Evolutionary conservation across 2,329 filamentous ascomycete genomes (phyloP).

Genomic region (Biscogniauxia mediterranea): DNA sequence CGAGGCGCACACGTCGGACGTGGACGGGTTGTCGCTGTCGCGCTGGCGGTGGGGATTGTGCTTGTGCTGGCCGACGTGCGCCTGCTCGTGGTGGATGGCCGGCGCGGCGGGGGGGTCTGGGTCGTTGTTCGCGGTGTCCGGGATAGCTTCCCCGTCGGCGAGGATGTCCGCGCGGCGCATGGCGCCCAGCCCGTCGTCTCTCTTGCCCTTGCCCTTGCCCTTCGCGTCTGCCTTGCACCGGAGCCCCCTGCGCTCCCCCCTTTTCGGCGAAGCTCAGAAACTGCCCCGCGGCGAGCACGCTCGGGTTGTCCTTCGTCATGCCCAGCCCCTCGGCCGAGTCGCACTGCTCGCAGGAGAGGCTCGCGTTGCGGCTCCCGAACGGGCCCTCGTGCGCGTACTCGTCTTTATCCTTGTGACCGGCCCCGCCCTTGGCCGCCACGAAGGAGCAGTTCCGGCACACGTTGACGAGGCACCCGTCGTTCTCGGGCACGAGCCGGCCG

Average conservation of each 20-base stretch:
- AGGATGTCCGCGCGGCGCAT: no score
- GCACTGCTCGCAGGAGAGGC: neutral
- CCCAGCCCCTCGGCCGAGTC: slow-evolving; percentile 1
- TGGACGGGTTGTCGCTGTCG: neutral
- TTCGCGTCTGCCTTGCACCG: neutral
- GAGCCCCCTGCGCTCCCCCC: neutral
- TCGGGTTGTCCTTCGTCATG: neutral
- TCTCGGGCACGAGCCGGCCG: neutral
- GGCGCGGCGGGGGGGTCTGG: no score
- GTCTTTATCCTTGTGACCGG: neutral
- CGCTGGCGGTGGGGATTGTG: no score
- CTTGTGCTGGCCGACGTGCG: no score
- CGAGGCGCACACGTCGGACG: neutral
- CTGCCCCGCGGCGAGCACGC: neutral
- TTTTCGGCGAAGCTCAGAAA: neutral
- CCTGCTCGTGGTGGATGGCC: no score
- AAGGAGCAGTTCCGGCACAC: neutral
- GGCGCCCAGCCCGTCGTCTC: no score
- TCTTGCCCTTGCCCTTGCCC: neutral
- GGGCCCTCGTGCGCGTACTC: neutral
- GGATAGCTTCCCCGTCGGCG: no score
- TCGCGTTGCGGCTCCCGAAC: neutral
- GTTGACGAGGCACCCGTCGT: neutral
- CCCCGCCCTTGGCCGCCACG: neutral
- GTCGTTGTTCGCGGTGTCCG: no score